A percentile compares a stretch with the other conserved stretches of the same genome.
Conservation (phyloP, 1,284 basidiomycete genomes). For the Ganoderma multipileum region DNA sequence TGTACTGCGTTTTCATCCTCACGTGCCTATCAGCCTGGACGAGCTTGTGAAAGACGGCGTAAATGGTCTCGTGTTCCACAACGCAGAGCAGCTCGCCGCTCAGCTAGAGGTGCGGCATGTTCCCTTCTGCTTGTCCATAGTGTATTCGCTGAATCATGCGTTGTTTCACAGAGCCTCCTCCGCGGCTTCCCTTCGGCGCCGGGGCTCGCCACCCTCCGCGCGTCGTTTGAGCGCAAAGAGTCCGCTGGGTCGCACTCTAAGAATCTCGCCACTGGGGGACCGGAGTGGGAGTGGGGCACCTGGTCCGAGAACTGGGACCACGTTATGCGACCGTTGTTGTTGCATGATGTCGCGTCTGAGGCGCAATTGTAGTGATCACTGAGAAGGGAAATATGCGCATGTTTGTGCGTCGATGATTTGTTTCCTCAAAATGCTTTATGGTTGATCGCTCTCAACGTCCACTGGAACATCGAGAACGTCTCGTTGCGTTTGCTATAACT, state of each 20-base stretch:
- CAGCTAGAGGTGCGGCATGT: conserved; percentile 72
- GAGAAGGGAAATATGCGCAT: background rate
- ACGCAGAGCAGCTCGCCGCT: conserved; percentile 71
- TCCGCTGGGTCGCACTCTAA: conserved; percentile 6
- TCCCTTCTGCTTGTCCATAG: background rate
- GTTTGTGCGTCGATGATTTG: background rate
- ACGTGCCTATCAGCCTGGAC: conserved; percentile 60
- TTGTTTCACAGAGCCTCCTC: conserved; percentile 48
- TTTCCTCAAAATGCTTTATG: background rate
- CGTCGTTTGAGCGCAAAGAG: conserved; percentile 43
- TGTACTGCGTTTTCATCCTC: background rate
- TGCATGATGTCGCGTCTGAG: conserved; percentile 50
- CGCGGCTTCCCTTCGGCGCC: conserved; percentile 64
- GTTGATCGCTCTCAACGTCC: background rate
- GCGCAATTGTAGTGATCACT: conserved; percentile 6
- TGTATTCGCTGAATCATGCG: background rate
- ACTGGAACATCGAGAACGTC: background rate
- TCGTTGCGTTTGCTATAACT: too few relatives aligned
- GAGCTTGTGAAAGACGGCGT: conserved; percentile 87
- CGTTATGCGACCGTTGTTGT: conserved; percentile 68
- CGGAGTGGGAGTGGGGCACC: conserved; percentile 65
- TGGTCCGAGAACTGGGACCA: conserved; percentile 90
- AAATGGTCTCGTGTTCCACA: conserved; percentile 85
- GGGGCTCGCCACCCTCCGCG: conserved; percentile 56
- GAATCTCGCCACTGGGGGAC: conserved; percentile 18